These are phyloP conservation scores for Orbilia blumenaviensis DNA, from an alignment of 2,329 filamentous ascomycete species.

Conservation along the genomic window DNA sequence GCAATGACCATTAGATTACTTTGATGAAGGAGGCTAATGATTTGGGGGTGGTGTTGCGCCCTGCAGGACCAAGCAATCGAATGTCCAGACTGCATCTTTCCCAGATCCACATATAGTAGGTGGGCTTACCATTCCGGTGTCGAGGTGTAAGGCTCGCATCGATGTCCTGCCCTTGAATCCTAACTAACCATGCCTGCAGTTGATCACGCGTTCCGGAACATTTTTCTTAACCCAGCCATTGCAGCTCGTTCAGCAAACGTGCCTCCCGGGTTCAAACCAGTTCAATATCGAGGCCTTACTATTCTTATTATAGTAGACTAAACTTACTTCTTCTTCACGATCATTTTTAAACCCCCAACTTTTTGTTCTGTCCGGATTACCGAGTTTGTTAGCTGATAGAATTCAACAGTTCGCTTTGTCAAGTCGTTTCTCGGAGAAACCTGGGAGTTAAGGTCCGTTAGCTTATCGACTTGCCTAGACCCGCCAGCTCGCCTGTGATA, in stretches of 20 bases:
- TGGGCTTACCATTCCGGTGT: conserved; percentile 32
- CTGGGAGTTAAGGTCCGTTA: conserved; percentile 13
- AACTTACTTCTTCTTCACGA: conserved; percentile 1
- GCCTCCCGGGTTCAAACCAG: conserved; percentile 21
- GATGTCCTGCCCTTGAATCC: conserved; percentile 52
- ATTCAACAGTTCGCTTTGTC: conserved; percentile 9
- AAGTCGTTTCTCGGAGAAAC: conserved; percentile 25
- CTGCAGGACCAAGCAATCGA: conserved; percentile 50
- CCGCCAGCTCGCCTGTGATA: conserved; percentile 7
- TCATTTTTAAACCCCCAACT: conserved; percentile 14
- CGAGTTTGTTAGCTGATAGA: conserved; percentile 25
- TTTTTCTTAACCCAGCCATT: conserved; percentile 27
- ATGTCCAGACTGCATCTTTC: conserved; percentile 14
- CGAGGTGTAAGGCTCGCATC: conserved; percentile 41
- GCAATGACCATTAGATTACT: neutral
- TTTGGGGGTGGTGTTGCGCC: conserved; percentile 25
- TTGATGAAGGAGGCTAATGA: neutral
- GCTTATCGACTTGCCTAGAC: conserved; percentile 44
- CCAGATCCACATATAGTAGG: conserved; percentile 50
- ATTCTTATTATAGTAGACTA: neutral
- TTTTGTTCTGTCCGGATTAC: conserved; percentile 7
- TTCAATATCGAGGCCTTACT: neutral
- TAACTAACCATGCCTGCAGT: conserved; percentile 34
- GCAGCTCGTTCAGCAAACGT: conserved; percentile 21
- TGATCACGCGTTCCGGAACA: conserved; percentile 53